Evolutionary conservation across 2,329 filamentous ascomycete genomes (phyloP).

Genomic region (Endoconidiophora laricicola): DNA sequence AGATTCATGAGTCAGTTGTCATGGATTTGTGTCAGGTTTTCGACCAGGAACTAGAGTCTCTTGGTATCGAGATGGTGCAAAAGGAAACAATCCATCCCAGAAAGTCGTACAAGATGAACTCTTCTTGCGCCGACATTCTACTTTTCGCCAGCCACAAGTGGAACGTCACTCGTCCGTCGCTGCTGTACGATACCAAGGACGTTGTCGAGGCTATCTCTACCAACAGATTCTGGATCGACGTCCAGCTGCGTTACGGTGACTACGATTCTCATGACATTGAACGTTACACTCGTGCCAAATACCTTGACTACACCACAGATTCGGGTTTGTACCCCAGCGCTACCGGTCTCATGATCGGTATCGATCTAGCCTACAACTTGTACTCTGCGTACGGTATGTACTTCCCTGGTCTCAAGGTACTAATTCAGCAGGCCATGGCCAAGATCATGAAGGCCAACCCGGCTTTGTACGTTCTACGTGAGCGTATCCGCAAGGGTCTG

Average conservation of each 20-base stretch:
- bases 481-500: slow-evolving; percentile 95
- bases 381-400: slow-evolving; percentile 98
- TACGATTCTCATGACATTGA: slow-evolving; percentile 99
- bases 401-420: slow-evolving; percentile 90
- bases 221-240: slow-evolving; percentile 98
- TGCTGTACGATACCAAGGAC: slow-evolving; percentile 93
- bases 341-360: slow-evolving; percentile 92
- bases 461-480: slow-evolving; percentile 83
- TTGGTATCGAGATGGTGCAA: slow-evolving; percentile 93
- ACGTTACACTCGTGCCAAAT: slow-evolving; percentile 92
- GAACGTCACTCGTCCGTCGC: slow-evolving; percentile 88
- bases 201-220: slow-evolving; percentile 84
- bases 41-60: slow-evolving; percentile 86
- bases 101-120: slow-evolving; percentile 99
- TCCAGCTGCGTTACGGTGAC: slow-evolving; percentile 90
- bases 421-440: slow-evolving; percentile 95
- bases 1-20: slow-evolving; percentile 95
- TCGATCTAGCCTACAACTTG: slow-evolving; percentile 93
- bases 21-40: slow-evolving; percentile 99
- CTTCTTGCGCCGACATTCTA: slow-evolving; percentile 91
- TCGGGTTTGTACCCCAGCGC: slow-evolving; percentile 97
- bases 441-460: slow-evolving; percentile 99
- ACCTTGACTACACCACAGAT: slow-evolving; percentile 96
- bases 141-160: slow-evolving; percentile 97
- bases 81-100: slow-evolving; percentile 98